Percentiles rank a stretch among this genome's conserved stretches.
Conservation (phyloP, 768 basidiomycete genomes). For the Boletus speciosus region DNA sequence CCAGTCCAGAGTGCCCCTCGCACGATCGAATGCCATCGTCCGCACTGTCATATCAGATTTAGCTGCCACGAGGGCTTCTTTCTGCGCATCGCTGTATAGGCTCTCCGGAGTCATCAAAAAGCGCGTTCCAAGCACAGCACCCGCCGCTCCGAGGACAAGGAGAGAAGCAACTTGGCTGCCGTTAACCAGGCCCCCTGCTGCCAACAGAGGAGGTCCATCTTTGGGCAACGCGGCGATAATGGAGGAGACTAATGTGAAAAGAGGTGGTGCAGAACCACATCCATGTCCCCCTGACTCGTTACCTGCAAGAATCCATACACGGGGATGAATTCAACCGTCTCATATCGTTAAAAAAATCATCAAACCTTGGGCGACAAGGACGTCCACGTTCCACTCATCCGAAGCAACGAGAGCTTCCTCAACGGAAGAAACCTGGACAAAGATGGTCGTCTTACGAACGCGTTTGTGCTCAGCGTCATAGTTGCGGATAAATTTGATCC, state of each 20-base stretch:
- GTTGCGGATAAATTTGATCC: constrained; percentile 61
- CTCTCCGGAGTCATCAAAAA: constrained; percentile 68
- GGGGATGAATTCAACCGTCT: background rate
- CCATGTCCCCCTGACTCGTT: constrained; percentile 83
- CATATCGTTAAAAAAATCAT: background rate
- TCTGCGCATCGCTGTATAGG: constrained; percentile 52
- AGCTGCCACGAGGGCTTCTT: constrained; percentile 48
- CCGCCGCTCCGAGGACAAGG: constrained; percentile 65
- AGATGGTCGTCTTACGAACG: constrained; percentile 49
- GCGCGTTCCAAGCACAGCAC: constrained; percentile 70
- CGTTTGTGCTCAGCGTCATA: constrained; percentile 43
- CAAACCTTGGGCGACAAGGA: constrained; percentile 75
- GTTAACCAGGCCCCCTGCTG: constrained; percentile 69
- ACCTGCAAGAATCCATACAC: constrained; percentile 39
- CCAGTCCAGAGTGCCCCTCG: constrained; percentile 55
- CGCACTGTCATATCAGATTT: constrained; percentile 46
- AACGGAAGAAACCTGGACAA: constrained; percentile 61
- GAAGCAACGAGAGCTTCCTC: constrained; percentile 57
- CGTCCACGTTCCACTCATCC: constrained; percentile 69
- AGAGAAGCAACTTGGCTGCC: constrained; percentile 64
- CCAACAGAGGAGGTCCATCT: constrained; percentile 54
- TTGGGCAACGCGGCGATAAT: constrained; percentile 44
- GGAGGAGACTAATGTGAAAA: constrained; percentile 56
- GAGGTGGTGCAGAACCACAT: constrained; percentile 49
- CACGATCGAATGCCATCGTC: constrained; percentile 62